These are phyloP conservation scores for Phytophthora quininea DNA, from an alignment of 352 stramenopile species.

Conservation along the genomic window DNA sequence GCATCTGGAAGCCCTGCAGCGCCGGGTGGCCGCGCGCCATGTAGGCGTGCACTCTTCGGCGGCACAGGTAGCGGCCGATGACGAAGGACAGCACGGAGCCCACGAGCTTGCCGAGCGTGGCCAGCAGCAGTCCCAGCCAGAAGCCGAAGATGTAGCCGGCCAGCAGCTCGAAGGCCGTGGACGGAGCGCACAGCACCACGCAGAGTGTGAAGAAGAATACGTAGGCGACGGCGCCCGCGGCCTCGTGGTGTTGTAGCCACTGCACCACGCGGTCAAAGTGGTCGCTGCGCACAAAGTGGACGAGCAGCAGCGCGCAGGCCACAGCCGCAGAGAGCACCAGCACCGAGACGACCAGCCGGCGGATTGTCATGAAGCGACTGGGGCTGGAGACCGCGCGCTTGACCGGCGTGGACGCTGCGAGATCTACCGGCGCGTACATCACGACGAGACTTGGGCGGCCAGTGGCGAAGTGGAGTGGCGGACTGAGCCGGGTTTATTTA, in stretches of 20 bases:
- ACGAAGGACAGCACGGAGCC: constrained; percentile 72
- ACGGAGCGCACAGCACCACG: constrained; percentile 74
- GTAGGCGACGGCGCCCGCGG: constrained; percentile 51
- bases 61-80: constrained; percentile 74
- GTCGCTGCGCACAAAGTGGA: constrained; percentile 51
- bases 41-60: constrained; percentile 63
- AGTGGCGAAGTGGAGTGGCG: neutral
- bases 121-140: constrained; percentile 67
- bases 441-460: neutral
- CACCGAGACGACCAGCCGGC: constrained; percentile 23
- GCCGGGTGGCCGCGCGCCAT: constrained; percentile 72
- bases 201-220: constrained; percentile 50
- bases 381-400: neutral
- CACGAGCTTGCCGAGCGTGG: constrained; percentile 67
- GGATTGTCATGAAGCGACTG: constrained; percentile 4
- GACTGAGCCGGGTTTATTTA: neutral
- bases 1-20: constrained; percentile 69
- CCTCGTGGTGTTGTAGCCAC: constrained; percentile 57
- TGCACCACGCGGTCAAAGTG: constrained; percentile 51
- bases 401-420: constrained; percentile 20
- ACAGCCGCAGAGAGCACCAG: constrained; percentile 30
- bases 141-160: constrained; percentile 84
- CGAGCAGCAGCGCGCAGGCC: constrained; percentile 29
- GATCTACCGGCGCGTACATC: constrained; percentile 35
- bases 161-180: constrained; percentile 78